Evolutionary conservation across 257 asterid genomes (phyloP).

Genomic region (Salvia hispanica): DNA sequence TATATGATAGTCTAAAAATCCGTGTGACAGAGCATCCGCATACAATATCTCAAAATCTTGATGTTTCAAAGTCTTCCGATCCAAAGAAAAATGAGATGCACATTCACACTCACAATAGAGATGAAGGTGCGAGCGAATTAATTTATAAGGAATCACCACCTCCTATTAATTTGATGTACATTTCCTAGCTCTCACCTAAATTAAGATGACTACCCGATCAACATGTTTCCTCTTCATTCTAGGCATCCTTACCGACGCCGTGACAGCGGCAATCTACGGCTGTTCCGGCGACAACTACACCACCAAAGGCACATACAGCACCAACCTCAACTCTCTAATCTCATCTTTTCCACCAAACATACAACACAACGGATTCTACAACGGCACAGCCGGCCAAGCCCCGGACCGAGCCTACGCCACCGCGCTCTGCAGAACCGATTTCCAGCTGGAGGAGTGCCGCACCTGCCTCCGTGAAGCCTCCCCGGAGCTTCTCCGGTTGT

Average conservation of each 20-base stretch:
- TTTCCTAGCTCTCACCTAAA: too few relatives aligned
- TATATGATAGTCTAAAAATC: too few relatives aligned
- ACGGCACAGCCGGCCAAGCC: background rate
- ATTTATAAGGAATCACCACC: too few relatives aligned
- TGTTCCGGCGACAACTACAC: constrained; percentile 28
- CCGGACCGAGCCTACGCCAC: constrained; percentile 26
- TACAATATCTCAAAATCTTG: too few relatives aligned
- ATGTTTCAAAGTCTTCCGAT: too few relatives aligned
- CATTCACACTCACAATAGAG: too few relatives aligned
- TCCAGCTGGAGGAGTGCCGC: constrained; percentile 9
- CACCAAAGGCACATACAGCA: background rate
- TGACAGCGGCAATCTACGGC: background rate
- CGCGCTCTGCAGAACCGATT: constrained; percentile 30
- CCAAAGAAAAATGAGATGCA: too few relatives aligned
- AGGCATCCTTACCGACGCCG: background rate
- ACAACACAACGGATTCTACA: constrained; percentile 26
- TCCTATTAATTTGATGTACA: too few relatives aligned
- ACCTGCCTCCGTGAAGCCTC: constrained; percentile 6
- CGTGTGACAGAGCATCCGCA: too few relatives aligned
- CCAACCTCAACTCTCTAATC: constrained; percentile 19
- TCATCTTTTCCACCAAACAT: constrained; percentile 25
- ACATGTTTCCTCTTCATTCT: background rate
- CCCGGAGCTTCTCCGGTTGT: background rate
- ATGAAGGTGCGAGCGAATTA: too few relatives aligned
- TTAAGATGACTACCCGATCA: too few relatives aligned